Evolutionary conservation across 2,329 filamentous ascomycete genomes (phyloP).

Genomic region (Hypoxylon sp.): DNA sequence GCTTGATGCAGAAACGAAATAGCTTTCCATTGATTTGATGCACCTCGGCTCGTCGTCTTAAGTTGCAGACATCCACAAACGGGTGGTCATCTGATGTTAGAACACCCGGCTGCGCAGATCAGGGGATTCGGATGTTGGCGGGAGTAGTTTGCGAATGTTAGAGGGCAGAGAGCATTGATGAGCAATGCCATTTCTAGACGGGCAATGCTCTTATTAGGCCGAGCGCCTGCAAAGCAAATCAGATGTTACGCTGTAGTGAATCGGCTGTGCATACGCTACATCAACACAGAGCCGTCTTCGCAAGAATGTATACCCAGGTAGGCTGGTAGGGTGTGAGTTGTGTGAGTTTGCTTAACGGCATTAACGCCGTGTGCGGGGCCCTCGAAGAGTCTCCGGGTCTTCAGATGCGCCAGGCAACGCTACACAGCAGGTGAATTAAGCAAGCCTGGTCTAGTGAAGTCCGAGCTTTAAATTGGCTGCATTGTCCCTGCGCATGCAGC

Average conservation of each 20-base stretch:
- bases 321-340: too few species aligned
- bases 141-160: constrained; percentile 46
- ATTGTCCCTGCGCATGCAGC: constrained; percentile 40
- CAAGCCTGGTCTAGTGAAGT: constrained; percentile 16
- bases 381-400: constrained; percentile 8
- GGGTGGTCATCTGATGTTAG: constrained; percentile 36
- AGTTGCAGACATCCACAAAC: constrained; percentile 31
- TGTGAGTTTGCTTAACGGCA: constrained; percentile 15
- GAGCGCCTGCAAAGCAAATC: constrained; percentile 22
- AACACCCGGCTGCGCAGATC: constrained; percentile 48
- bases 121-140: constrained; percentile 51
- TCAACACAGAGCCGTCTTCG: constrained; percentile 23
- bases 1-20: constrained; percentile 33
- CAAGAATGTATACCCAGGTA: constrained; percentile 9
- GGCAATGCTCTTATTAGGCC: constrained; percentile 28
- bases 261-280: constrained; percentile 3
- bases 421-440: constrained; percentile 28
- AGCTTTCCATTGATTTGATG: constrained; percentile 27
- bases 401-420: constrained; percentile 28
- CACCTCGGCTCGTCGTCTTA: constrained; percentile 20
- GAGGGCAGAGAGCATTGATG: constrained; percentile 41
- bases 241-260: constrained; percentile 13
- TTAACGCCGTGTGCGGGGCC: constrained; percentile 27
- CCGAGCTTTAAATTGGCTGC: constrained; percentile 43
- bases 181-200: constrained; percentile 28